phyloP scores from a whole-genome alignment of 352 stramenopile species.

The Pythium guiyangense region DNA sequence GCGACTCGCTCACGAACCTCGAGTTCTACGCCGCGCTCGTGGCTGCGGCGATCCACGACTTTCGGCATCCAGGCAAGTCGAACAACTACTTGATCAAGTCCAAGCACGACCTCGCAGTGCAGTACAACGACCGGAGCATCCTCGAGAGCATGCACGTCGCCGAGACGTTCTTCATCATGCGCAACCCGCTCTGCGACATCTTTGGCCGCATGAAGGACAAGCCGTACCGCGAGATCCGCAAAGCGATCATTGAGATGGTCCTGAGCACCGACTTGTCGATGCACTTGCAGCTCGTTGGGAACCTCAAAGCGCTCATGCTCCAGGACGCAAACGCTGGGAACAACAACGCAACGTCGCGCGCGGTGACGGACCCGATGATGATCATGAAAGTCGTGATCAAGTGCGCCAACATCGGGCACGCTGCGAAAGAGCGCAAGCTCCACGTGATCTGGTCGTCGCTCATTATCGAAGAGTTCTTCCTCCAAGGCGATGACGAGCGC shows the following conservation, averaged over 20 bases:
- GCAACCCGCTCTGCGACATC: constrained; percentile 66
- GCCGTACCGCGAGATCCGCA: constrained; percentile 72
- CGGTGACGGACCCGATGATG: constrained; percentile 76
- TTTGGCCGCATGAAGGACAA: constrained; percentile 79
- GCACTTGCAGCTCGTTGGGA: constrained; percentile 76
- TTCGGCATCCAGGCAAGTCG: constrained; percentile 77
- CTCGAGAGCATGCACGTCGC: constrained; percentile 86
- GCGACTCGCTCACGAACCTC: constrained; percentile 67
- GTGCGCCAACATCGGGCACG: constrained; percentile 92
- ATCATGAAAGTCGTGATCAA: constrained; percentile 89
- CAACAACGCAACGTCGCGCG: constrained; percentile 15
- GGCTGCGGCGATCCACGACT: constrained; percentile 82
- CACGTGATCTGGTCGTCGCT: constrained; percentile 90
- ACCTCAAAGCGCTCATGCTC: constrained; percentile 68
- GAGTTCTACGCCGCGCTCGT: constrained; percentile 80
- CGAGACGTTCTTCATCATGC: constrained; percentile 81
- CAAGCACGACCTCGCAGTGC: constrained; percentile 70
- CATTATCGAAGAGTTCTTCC: constrained; percentile 94
- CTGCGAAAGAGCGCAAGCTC: constrained; percentile 78
- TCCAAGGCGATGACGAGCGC: constrained; percentile 93
- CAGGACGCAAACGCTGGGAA: constrained; percentile 42
- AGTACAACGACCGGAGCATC: constrained; percentile 84
- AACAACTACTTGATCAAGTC: constrained; percentile 86
- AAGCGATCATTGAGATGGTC: constrained; percentile 88
- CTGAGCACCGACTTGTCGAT: constrained; percentile 82